Conservation (phyloP, 2,329 filamentous ascomycete genomes). For the Penicillium sp. region DNA sequence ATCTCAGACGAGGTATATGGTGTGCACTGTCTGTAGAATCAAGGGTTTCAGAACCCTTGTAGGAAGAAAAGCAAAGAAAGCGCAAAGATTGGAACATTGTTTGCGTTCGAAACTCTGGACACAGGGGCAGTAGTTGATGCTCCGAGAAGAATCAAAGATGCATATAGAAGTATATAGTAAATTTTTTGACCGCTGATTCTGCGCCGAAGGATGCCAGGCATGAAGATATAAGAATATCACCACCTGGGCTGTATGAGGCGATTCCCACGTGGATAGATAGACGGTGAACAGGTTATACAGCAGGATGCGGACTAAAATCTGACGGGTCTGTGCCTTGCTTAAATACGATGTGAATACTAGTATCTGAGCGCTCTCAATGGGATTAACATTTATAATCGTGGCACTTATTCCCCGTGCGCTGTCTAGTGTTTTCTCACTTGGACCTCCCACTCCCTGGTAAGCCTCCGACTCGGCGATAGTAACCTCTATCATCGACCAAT, state of each 20-base stretch:
- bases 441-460: background rate
- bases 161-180: background rate
- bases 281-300: slow-evolving; percentile 3
- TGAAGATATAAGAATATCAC: background rate
- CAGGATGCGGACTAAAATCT: background rate
- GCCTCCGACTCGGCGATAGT: background rate
- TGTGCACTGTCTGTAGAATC: background rate
- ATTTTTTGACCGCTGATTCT: background rate
- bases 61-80: slow-evolving; percentile 21
- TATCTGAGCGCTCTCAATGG: background rate
- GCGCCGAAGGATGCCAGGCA: background rate
- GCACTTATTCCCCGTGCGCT: background rate
- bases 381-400: background rate
- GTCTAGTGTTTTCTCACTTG: background rate
- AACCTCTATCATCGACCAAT: background rate
- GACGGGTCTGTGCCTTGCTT: background rate
- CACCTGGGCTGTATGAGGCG: background rate
- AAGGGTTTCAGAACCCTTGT: background rate
- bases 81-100: slow-evolving; percentile 10
- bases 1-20: slow-evolving; percentile 7
- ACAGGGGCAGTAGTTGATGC: background rate
- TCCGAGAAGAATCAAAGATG: background rate
- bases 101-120: background rate
- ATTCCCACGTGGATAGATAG: slow-evolving; percentile 1
- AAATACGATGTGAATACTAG: slow-evolving; percentile 1